Percentiles rank a stretch among this genome's conserved stretches.
phyloP scores from a whole-genome alignment of 2,329 filamentous ascomycete genomes.

The Neonectria sp. region DNA sequence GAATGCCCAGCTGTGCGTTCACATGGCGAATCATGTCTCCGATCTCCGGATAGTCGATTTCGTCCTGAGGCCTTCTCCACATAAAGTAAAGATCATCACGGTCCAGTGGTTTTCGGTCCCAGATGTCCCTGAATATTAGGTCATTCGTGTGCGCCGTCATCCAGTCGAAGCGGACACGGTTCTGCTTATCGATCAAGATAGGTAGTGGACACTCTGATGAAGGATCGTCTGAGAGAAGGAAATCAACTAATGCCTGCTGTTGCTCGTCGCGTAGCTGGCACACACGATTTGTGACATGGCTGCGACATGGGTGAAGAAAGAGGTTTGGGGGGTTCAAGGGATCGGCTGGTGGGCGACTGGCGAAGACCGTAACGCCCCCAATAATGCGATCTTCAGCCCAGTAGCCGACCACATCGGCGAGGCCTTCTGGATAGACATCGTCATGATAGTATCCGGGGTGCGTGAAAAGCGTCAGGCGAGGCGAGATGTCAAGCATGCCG shows the following conservation, averaged over 20 bases:
- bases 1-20: neutral
- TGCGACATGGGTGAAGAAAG: neutral
- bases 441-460: neutral
- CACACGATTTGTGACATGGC: neutral
- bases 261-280: neutral
- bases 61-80: neutral
- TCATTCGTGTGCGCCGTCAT: neutral
- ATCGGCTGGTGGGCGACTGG: neutral
- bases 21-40: neutral
- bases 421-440: conserved; percentile 7
- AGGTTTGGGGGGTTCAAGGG: neutral
- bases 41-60: neutral
- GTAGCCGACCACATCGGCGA: neutral
- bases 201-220: neutral
- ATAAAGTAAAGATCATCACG: neutral
- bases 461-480: conserved; percentile 1
- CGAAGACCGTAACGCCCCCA: conserved; percentile 3
- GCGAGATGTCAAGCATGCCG: neutral
- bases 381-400: conserved; percentile 6
- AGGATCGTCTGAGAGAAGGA: neutral
- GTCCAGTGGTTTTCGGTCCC: neutral
- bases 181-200: neutral
- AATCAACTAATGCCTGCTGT: neutral
- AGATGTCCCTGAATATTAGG: neutral
- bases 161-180: neutral